These are phyloP conservation scores for Lathyrus sativus DNA, from an alignment of 306 rosid genomes.

Conservation along the genomic window DNA sequence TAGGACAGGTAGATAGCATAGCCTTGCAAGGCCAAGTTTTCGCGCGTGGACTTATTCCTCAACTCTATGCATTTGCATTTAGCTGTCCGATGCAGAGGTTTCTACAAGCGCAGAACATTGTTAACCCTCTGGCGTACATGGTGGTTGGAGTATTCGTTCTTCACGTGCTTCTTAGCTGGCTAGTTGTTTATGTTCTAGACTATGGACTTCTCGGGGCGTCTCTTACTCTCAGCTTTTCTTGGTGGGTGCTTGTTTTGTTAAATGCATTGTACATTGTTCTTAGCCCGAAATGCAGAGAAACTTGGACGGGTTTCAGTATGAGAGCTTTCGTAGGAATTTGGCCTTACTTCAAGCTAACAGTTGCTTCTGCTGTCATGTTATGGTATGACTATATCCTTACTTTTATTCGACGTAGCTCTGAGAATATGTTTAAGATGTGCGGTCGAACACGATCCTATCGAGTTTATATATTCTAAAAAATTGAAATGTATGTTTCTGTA, in stretches of 20 bases:
- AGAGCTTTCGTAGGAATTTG: slow-evolving; percentile 65
- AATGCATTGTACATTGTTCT: slow-evolving; percentile 61
- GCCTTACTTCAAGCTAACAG: slow-evolving; percentile 76
- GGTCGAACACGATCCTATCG: too few species aligned
- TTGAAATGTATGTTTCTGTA: slow-evolving; percentile 32
- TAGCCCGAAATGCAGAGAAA: slow-evolving; percentile 67
- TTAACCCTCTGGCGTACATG: slow-evolving; percentile 72
- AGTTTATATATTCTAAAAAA: background rate
- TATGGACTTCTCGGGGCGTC: slow-evolving; percentile 69
- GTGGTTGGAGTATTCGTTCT: slow-evolving; percentile 58
- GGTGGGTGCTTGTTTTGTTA: slow-evolving; percentile 68
- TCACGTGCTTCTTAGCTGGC: slow-evolving; percentile 62
- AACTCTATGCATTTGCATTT: slow-evolving; percentile 69
- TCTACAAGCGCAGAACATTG: slow-evolving; percentile 82
- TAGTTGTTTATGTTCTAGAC: slow-evolving; percentile 51
- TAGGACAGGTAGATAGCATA: slow-evolving; percentile 53
- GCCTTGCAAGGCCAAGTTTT: slow-evolving; percentile 54
- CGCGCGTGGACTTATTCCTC: slow-evolving; percentile 61
- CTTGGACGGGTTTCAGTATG: slow-evolving; percentile 71
- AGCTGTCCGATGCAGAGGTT: slow-evolving; percentile 79
- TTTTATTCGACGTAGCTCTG: background rate
- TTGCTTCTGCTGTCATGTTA: slow-evolving; percentile 69
- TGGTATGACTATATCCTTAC: slow-evolving; percentile 43
- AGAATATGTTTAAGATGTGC: too few species aligned
- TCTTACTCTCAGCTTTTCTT: slow-evolving; percentile 64